Evolutionary conservation across 1,139 yeast genomes (phyloP).

Genomic region (Yamadazyma oceani): DNA sequence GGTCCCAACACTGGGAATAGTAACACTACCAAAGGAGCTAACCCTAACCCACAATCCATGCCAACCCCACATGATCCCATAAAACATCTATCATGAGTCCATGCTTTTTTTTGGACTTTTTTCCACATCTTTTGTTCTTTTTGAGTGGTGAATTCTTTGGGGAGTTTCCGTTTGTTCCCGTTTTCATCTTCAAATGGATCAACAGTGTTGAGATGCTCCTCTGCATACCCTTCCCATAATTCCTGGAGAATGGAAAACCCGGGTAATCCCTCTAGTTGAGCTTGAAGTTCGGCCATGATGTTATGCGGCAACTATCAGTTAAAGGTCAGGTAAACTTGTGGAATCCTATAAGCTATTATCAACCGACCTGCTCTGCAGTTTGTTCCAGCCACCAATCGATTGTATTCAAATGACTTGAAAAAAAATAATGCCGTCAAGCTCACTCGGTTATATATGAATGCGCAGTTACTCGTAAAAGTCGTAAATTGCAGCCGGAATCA

Average conservation of each 20-base stretch:
- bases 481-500: too few relatives aligned
- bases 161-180: conserved; percentile 60
- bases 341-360: too few relatives aligned
- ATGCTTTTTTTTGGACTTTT: conserved; percentile 69
- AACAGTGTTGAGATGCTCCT: conserved; percentile 58
- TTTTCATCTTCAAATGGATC: conserved; percentile 68
- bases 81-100: conserved; percentile 81
- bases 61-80: conserved; percentile 73
- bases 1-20: conserved; percentile 81
- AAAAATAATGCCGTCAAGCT: too few relatives aligned
- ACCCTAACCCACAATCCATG: conserved; percentile 74
- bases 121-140: conserved; percentile 72
- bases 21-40: conserved; percentile 66
- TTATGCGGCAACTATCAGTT: not conserved
- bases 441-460: too few relatives aligned
- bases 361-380: too few relatives aligned
- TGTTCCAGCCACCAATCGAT: too few relatives aligned
- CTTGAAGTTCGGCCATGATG: conserved; percentile 21
- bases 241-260: conserved; percentile 57
- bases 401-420: too few relatives aligned
- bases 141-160: conserved; percentile 52
- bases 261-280: conserved; percentile 52
- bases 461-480: too few relatives aligned
- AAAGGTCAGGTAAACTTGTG: too few relatives aligned
- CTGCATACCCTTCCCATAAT: conserved; percentile 64